Evolutionary conservation across 192 early-diverging fungal genomes (phyloP).

Genomic region (Glomus cerebriforme): DNA sequence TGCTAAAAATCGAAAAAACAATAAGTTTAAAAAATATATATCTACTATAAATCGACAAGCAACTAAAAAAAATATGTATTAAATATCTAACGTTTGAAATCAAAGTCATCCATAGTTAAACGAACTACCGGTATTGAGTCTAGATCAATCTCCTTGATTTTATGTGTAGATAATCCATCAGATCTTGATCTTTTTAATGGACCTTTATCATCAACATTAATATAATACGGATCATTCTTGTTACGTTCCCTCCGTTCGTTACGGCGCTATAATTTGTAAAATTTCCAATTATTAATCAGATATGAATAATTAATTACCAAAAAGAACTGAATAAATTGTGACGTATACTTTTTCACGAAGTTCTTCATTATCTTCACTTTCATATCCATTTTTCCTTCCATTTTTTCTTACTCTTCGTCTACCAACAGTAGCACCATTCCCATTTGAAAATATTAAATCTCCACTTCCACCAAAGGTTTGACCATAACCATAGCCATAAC

Average conservation of each 20-base stretch:
- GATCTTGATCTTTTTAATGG: constrained; percentile 38
- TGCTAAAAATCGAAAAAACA: not conserved
- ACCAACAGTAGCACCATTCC: constrained; percentile 35
- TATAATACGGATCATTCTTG: constrained; percentile 70
- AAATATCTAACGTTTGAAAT: constrained; percentile 27
- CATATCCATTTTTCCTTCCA: constrained; percentile 35
- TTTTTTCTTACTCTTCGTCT: constrained; percentile 32
- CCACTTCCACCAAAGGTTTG: constrained; percentile 33
- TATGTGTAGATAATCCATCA: constrained; percentile 10
- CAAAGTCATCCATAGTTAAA: constrained; percentile 62
- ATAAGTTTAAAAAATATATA: not conserved
- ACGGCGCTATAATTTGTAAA: constrained; percentile 41
- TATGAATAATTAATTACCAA: not conserved
- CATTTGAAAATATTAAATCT: constrained; percentile 36
- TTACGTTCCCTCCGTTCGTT: constrained; percentile 49
- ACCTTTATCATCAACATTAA: constrained; percentile 47
- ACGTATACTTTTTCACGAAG: constrained; percentile 45
- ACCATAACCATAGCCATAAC: constrained; percentile 37
- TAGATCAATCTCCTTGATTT: constrained; percentile 66
- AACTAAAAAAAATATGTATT: not conserved
- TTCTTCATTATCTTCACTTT: constrained; percentile 50
- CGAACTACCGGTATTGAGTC: constrained; percentile 83
- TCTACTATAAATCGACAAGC: not conserved
- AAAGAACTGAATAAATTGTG: not conserved
- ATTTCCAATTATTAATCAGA: not conserved